Percentiles rank a stretch among this genome's conserved stretches.
These are phyloP conservation scores for Corymbia calophylla DNA, from an alignment of 441 rosid species.

Conservation along the genomic window DNA sequence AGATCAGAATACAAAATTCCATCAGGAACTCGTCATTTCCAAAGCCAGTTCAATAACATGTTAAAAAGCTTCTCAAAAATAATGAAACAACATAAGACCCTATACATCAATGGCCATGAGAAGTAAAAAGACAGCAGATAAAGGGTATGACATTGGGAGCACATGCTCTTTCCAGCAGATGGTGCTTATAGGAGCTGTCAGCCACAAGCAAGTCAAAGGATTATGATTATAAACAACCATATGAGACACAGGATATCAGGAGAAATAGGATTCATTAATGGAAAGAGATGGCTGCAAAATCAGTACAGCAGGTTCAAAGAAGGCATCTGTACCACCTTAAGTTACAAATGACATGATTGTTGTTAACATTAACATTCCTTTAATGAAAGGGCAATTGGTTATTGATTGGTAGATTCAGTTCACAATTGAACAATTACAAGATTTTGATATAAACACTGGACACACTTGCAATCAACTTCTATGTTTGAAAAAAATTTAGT, in stretches of 20 bases:
- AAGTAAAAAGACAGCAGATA: not conserved
- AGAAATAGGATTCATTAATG: not conserved
- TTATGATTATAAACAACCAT: not conserved
- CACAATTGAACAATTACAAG: not conserved
- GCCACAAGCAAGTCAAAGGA: not conserved
- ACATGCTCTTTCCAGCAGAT: not conserved
- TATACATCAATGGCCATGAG: not conserved
- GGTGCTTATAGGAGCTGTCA: not conserved
- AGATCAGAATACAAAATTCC: not conserved
- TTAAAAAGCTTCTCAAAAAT: not conserved
- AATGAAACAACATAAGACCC: not conserved
- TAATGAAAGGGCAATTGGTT: not conserved
- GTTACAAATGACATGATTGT: not conserved
- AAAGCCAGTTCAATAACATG: not conserved
- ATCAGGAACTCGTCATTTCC: not conserved
- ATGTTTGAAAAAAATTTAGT: not conserved
- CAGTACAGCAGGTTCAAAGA: not conserved
- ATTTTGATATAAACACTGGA: not conserved
- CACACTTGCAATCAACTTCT: not conserved
- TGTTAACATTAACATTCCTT: not conserved
- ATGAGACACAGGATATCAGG: not conserved
- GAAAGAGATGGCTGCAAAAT: not conserved
- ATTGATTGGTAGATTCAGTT: not conserved
- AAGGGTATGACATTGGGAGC: not conserved
- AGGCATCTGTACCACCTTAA: not conserved